Conservation (phyloP, 306 rosid species). For the Canavalia ensiformis region DNA sequence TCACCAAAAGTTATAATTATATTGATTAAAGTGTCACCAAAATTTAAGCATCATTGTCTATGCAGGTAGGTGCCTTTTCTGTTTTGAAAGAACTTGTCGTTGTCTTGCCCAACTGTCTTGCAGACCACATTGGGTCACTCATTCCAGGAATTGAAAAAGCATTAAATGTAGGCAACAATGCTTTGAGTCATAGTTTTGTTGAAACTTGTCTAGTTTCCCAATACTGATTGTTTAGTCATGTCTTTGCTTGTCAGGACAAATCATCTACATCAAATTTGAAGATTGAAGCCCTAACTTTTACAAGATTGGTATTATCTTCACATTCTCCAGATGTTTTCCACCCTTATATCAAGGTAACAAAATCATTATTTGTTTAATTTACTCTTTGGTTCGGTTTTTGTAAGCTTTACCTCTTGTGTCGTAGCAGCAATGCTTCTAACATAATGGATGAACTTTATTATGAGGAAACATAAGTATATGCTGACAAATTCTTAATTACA, state of each 20-base stretch:
- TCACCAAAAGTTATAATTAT: slow-evolving; percentile 37
- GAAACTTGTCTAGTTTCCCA: slow-evolving; percentile 1
- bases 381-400: slow-evolving; percentile 28
- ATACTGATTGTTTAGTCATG: slow-evolving; percentile 43
- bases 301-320: slow-evolving; percentile 90
- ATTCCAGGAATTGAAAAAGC: slow-evolving; percentile 99
- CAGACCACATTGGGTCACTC: slow-evolving; percentile 97
- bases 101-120: slow-evolving; percentile 97
- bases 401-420: slow-evolving; percentile 31
- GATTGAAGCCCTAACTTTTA: slow-evolving; percentile 94
- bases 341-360: slow-evolving; percentile 83
- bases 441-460: slow-evolving; percentile 16
- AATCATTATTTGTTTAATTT: slow-evolving; percentile 18
- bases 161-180: slow-evolving; percentile 70
- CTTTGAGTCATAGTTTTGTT: slow-evolving; percentile 26
- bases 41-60: slow-evolving; percentile 44
- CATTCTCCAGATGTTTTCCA: slow-evolving; percentile 97
- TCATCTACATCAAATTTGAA: slow-evolving; percentile 97
- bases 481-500: background rate
- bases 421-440: slow-evolving; percentile 21
- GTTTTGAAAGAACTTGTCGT: slow-evolving; percentile 97
- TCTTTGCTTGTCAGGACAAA: slow-evolving; percentile 72
- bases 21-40: slow-evolving; percentile 33
- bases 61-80: slow-evolving; percentile 98
- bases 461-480: slow-evolving; percentile 31